Conservation (phyloP, 257 asterid genomes). For the Anisodus acutangulus region DNA sequence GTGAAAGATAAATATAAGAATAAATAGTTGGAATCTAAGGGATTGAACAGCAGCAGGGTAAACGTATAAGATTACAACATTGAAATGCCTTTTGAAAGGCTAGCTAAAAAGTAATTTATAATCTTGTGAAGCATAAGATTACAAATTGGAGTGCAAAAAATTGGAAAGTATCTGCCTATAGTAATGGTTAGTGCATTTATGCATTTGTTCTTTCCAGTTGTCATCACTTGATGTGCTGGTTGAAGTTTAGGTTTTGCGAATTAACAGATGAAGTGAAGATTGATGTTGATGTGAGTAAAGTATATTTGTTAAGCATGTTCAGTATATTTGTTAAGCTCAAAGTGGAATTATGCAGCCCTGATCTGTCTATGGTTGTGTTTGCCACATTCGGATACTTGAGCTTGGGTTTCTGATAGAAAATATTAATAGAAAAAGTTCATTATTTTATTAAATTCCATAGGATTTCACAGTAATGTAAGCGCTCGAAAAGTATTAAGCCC, state of each 20-base stretch:
- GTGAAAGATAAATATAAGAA: not conserved
- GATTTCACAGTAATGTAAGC: not conserved
- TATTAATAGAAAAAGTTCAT: not conserved
- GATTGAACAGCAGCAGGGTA: not conserved
- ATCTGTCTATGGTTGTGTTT: not conserved
- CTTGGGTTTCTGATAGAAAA: not conserved
- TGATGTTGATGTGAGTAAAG: not conserved
- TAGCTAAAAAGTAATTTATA: not conserved
- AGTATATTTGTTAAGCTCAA: not conserved
- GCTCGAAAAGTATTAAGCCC: not conserved
- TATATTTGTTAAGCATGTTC: not conserved
- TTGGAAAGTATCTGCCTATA: not conserved
- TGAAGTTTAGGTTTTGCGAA: not conserved
- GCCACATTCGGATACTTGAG: constrained; percentile 17
- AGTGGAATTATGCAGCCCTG: not conserved
- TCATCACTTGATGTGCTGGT: constrained; percentile 5
- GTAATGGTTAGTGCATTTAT: constrained; percentile 16
- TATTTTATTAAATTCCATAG: not conserved
- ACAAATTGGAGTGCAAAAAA: not conserved
- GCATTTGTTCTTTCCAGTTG: constrained; percentile 17
- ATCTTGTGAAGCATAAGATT: constrained; percentile 5
- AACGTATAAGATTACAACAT: not conserved
- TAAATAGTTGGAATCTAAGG: not conserved
- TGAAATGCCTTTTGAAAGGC: not conserved
- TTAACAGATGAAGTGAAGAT: not conserved